These are phyloP conservation scores for Eucalyptus sp. DNA, from an alignment of 345 rosid species.

Conservation along the genomic window DNA sequence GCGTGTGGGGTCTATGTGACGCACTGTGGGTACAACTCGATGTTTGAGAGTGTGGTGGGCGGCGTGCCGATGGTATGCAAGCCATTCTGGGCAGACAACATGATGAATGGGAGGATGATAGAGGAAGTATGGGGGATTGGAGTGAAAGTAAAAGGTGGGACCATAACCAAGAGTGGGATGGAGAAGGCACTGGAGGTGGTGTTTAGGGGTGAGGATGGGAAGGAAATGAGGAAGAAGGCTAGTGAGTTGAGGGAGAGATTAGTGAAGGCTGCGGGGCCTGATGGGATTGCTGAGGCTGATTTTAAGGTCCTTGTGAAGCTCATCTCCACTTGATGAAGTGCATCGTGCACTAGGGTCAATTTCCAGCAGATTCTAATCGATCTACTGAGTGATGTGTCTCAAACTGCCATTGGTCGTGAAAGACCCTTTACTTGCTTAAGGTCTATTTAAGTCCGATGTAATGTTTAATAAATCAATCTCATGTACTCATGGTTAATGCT, in stretches of 20 bases:
- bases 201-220: slow-evolving; percentile 15
- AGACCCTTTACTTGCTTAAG: too few species aligned
- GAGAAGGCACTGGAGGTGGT: slow-evolving; percentile 18
- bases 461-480: too few species aligned
- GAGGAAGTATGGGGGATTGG: slow-evolving; percentile 49
- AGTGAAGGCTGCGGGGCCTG: slow-evolving; percentile 5
- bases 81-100: too few species aligned
- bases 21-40: too few species aligned
- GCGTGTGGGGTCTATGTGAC: too few species aligned
- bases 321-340: neutral
- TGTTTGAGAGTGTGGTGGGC: too few species aligned
- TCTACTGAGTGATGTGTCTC: too few species aligned
- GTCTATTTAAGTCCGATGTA: too few species aligned
- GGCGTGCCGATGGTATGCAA: too few species aligned
- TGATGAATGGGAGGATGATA: slow-evolving; percentile 21
- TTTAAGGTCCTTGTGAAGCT: slow-evolving; percentile 2
- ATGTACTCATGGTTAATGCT: neutral
- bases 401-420: too few species aligned
- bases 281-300: slow-evolving; percentile 4
- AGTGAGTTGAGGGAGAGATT: slow-evolving; percentile 4
- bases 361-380: neutral
- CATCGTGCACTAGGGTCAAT: neutral
- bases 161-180: slow-evolving; percentile 14
- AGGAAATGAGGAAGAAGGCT: slow-evolving; percentile 17
- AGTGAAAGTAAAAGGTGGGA: slow-evolving; percentile 11